Conservation (phyloP, 331 rosid genomes). For the Quercus tomentella region DNA sequence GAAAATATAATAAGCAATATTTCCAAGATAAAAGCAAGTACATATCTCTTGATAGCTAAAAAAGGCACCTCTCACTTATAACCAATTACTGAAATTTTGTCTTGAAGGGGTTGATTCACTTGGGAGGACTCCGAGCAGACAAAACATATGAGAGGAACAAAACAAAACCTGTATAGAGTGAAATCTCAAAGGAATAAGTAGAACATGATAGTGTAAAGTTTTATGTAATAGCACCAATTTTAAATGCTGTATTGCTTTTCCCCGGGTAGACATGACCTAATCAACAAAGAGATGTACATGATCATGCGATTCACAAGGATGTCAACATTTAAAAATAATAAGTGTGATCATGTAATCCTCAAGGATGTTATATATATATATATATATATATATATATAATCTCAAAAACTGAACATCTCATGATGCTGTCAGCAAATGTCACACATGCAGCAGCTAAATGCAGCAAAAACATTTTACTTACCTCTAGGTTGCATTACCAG, state of each 20-base stretch:
- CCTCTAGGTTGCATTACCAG: conserved; percentile 86
- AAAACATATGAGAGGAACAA: conserved; percentile 57
- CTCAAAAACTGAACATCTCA: too few species aligned
- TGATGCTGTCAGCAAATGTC: neutral
- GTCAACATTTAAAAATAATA: neutral
- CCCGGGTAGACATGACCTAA: neutral
- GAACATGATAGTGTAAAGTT: conserved; percentile 1
- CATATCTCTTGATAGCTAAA: neutral
- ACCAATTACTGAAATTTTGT: conserved; percentile 75
- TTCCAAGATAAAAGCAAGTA: neutral
- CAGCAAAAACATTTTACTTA: conserved; percentile 22
- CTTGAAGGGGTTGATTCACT: conserved; percentile 48
- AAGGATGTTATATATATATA: too few species aligned
- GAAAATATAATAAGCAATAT: neutral
- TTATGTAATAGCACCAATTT: conserved; percentile 2
- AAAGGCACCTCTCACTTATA: conserved; percentile 29
- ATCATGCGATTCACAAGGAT: neutral
- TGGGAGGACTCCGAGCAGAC: conserved; percentile 31
- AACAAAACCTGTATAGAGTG: conserved; percentile 64
- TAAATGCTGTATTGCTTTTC: neutral
- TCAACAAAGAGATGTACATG: neutral
- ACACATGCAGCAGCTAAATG: conserved; percentile 9
- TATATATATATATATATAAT: too few species aligned
- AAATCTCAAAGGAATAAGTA: conserved; percentile 10
- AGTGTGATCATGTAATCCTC: too few species aligned